These are phyloP conservation scores for Penicillium sp. DNA, from an alignment of 2,329 filamentous ascomycete genomes.

Conservation along the genomic window DNA sequence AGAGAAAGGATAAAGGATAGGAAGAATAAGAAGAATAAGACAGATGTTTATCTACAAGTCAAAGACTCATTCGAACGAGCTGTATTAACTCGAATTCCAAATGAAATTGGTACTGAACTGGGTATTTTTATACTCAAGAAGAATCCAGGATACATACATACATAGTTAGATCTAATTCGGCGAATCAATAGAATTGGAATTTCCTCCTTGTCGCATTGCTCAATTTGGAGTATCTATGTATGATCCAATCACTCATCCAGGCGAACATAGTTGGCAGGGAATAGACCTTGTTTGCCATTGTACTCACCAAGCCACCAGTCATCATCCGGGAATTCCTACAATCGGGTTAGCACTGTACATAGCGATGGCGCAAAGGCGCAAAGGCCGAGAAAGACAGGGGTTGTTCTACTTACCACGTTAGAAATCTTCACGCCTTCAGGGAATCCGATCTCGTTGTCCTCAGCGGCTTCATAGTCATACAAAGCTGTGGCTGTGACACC, in stretches of 20 bases:
- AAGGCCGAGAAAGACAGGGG: not conserved
- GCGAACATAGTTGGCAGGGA: conserved; percentile 58
- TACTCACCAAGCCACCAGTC: conserved; percentile 98
- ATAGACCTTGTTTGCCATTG: conserved; percentile 75
- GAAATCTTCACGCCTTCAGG: conserved; percentile 82
- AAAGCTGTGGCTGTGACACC: conserved; percentile 75
- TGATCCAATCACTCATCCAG: conserved; percentile 30
- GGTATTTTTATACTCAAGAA: not conserved
- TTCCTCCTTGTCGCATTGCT: not conserved
- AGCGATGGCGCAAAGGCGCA: not conserved
- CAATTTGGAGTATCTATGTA: not conserved
- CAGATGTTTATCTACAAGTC: not conserved
- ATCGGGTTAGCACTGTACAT: conserved; percentile 23
- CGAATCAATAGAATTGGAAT: not conserved
- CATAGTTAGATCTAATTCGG: not conserved
- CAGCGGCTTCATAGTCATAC: conserved; percentile 95
- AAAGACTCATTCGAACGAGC: not conserved
- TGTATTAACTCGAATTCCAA: not conserved
- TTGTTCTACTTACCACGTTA: conserved; percentile 62
- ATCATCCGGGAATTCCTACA: conserved; percentile 88
- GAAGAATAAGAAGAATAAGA: too few species aligned
- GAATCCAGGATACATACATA: not conserved
- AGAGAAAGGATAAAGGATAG: too few species aligned
- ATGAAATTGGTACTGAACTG: not conserved
- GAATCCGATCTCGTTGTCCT: conserved; percentile 86